These are phyloP conservation scores for Cystobasidium tubakii DNA, from an alignment of 768 basidiomycete species.

Conservation along the genomic window DNA sequence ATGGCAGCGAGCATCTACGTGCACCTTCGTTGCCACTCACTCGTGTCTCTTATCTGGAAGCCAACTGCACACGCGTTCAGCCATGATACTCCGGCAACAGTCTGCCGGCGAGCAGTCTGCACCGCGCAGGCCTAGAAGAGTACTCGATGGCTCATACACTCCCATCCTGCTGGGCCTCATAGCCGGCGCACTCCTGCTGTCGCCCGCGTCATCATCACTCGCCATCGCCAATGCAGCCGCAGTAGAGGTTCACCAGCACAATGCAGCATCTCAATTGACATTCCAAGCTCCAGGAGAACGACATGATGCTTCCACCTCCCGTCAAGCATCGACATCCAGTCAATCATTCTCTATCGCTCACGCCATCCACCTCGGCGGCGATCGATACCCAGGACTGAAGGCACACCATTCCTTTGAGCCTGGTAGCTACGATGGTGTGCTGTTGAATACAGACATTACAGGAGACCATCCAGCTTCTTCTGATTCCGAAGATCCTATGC, in stretches of 20 bases:
- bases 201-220: conserved; percentile 9
- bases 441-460: neutral
- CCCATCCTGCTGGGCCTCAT: neutral
- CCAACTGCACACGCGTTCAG: neutral
- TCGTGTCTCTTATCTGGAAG: neutral
- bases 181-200: neutral
- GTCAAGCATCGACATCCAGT: neutral
- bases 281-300: neutral
- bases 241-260: neutral
- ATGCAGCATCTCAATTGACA: neutral
- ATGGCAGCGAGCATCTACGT: too few relatives aligned
- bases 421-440: neutral
- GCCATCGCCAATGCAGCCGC: conserved; percentile 12
- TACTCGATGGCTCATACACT: neutral
- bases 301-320: neutral
- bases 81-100: conserved; percentile 33
- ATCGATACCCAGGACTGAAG: conserved; percentile 9
- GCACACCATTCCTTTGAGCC: conserved; percentile 18
- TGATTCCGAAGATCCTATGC: neutral
- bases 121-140: neutral
- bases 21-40: neutral
- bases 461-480: neutral
- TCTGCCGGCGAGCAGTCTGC: neutral
- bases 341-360: conserved; percentile 17
- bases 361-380: conserved; percentile 23